Evolutionary conservation across 179 eudicot species (phyloP).

Genomic region (Carnegiea gigantea): DNA sequence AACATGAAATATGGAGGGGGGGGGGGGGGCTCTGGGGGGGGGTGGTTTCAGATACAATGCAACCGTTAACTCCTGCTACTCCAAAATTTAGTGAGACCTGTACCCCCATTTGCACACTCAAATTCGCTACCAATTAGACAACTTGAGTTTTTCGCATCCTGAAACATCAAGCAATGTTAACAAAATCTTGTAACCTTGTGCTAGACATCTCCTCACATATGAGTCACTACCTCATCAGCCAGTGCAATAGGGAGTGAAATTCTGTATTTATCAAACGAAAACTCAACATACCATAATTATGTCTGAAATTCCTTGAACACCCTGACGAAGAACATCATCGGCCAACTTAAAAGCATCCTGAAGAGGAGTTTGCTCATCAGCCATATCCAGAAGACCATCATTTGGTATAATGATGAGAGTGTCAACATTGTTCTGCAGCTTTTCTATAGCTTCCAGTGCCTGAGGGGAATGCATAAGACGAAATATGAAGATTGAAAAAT

Average conservation of each 20-base stretch:
- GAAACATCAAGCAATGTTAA: no score
- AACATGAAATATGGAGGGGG: neutral
- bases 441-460: conserved; percentile 98
- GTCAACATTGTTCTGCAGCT: conserved; percentile 92
- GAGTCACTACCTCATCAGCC: neutral
- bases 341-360: conserved; percentile 97
- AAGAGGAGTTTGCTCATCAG: conserved; percentile 89
- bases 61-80: no score
- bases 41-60: no score
- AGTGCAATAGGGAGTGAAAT: neutral
- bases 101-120: no score
- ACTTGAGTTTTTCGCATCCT: no score
- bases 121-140: no score
- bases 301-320: conserved; percentile 98
- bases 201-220: neutral
- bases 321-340: conserved; percentile 98
- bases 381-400: conserved; percentile 89
- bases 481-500: neutral
- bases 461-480: conserved; percentile 32
- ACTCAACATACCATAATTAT: conserved; percentile 71
- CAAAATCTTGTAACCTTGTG: neutral
- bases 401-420: conserved; percentile 97
- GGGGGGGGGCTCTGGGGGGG: neutral
- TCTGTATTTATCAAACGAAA: conserved; percentile 15
- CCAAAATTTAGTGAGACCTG: no score